phyloP scores from a whole-genome alignment of 225 moss, liverwort and hornwort genomes.

The Asterella californica region DNA sequence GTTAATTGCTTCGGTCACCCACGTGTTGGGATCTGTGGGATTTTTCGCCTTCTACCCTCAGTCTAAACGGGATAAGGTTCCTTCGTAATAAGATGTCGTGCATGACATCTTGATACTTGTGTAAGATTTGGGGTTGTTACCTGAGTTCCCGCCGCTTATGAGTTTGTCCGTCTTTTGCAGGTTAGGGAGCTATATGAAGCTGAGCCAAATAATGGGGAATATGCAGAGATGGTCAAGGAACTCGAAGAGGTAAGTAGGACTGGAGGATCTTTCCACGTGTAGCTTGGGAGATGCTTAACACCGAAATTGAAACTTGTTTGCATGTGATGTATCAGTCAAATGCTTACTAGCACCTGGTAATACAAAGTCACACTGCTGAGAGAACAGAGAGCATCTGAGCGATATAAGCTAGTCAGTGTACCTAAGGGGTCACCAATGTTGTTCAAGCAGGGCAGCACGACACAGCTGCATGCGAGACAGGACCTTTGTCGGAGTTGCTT shows the following conservation, averaged over 20 bases:
- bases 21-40: neutral
- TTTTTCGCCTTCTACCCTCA: no score
- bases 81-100: no score
- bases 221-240: constrained; percentile 77
- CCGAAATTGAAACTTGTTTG: constrained; percentile 41
- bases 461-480: constrained; percentile 99
- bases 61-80: neutral
- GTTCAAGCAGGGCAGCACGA: constrained; percentile 99
- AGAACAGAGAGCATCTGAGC: constrained; percentile 43
- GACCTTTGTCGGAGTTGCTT: constrained; percentile 98
- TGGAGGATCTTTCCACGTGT: constrained; percentile 23
- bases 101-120: neutral
- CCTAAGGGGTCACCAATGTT: constrained; percentile 99
- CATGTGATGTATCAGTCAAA: constrained; percentile 29
- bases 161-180: constrained; percentile 34
- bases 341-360: constrained; percentile 45
- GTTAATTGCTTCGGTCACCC: no score
- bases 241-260: constrained; percentile 85
- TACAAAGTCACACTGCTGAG: constrained; percentile 43
- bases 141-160: neutral
- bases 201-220: constrained; percentile 76
- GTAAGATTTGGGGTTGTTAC: neutral
- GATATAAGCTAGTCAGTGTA: constrained; percentile 89
- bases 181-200: constrained; percentile 71
- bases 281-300: constrained; percentile 39